A percentile compares a stretch with the other conserved stretches of the same genome.
phyloP scores from a whole-genome alignment of 106 monocot species.

The Amphibolis antarctica region DNA sequence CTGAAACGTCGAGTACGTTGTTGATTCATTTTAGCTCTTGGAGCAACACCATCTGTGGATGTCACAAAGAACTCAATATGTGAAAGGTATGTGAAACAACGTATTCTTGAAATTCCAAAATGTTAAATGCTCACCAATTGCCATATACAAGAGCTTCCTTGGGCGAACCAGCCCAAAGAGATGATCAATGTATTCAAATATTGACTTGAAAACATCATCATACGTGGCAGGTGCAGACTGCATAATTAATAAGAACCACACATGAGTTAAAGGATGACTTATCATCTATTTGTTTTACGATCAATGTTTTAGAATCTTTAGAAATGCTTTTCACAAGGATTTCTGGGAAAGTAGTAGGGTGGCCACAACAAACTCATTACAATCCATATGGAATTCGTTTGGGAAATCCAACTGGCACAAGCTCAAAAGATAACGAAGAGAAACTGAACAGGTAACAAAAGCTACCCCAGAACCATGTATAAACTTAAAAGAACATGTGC shows the following conservation, averaged over 20 bases:
- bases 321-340: too few relatives aligned
- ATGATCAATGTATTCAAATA: constrained; percentile 87
- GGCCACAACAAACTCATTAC: too few relatives aligned
- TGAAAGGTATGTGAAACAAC: neutral
- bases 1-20: constrained; percentile 91
- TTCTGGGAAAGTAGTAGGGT: too few relatives aligned
- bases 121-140: constrained; percentile 56
- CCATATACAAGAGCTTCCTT: constrained; percentile 85
- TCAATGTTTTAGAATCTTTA: too few relatives aligned
- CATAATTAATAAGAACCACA: neutral
- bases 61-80: neutral
- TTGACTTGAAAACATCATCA: constrained; percentile 79
- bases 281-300: too few relatives aligned
- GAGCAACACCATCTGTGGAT: constrained; percentile 90
- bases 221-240: constrained; percentile 75
- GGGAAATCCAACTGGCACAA: too few relatives aligned
- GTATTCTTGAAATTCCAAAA: constrained; percentile 1
- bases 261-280: too few relatives aligned
- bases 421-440: too few relatives aligned
- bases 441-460: neutral
- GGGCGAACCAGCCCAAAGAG: constrained; percentile 76
- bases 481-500: neutral
- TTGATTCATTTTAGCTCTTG: constrained; percentile 98
- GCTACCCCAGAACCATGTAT: neutral
- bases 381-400: too few relatives aligned